Evolutionary conservation across 2,329 filamentous ascomycete genomes (phyloP), one percentile per base, ranked within the genome.

Genomic region (Domatiomyces globalis): DNA sequence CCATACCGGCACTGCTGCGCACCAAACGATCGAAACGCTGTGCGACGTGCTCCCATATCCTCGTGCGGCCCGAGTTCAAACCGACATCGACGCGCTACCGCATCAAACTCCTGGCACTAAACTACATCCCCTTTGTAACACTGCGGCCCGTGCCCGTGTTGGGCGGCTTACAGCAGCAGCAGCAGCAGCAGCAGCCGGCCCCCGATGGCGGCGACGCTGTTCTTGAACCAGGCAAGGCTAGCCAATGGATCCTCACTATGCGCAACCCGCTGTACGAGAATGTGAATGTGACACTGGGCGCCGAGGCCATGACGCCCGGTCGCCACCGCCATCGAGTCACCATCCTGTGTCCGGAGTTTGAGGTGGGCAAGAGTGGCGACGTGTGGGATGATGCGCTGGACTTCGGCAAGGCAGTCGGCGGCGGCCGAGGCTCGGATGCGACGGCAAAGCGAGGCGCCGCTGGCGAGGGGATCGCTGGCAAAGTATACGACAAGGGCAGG

Each of bases 21-120:
- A 94, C 90, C 0, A 95, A 95, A 65, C 84, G 90, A 39, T 88
- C 87, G 18, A 96, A 95, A 70, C 86, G 92, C 45, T 98, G 92
- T 67, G 84, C 87, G 48, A 78, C 83, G 9, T 98, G 92, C 69
- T 84, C 92, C 10, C 90, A 96, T 70, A 95, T 96, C 64, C 84
- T 98, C 60, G 85, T 87, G 55, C 94, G 94, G 66, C 92, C 90
- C 12, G 92, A 98, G 68, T 79, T 83, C 53, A 98, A 96, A 67
- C 83, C 94, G 29, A 80, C 81, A 46, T 90, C 85, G 49, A 92
- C 85, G 5, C 84, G 89, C 27, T 96, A 92, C 76, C 85, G 90
- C 62, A 95, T 98, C 66, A 85, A 87, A 50, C 77, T 96, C 0
- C 82, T 96, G 4, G 94, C 92, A 19, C 78, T 83, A 51, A 87